Conservation (phyloP, 768 basidiomycete species). For the Agaricus sinodeliciosus region DNA sequence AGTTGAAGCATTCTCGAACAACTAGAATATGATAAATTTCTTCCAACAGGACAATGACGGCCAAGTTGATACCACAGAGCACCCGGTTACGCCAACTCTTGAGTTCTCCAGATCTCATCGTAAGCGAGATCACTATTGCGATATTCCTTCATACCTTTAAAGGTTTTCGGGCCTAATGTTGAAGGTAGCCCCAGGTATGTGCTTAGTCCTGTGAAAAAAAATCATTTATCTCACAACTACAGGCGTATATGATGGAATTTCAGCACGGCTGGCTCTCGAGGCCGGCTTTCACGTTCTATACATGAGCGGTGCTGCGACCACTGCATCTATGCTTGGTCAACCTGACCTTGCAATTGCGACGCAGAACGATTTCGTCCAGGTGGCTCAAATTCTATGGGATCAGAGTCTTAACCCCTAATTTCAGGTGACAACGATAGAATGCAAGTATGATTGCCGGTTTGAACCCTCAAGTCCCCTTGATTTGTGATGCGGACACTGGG, state of each 20-base stretch:
- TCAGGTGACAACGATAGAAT: constrained; percentile 18
- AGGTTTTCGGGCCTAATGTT: neutral
- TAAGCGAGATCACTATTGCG: neutral
- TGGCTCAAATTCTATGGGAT: constrained; percentile 5
- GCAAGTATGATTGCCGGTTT: constrained; percentile 43
- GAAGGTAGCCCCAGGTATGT: constrained; percentile 7
- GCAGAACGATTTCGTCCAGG: constrained; percentile 47
- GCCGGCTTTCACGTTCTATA: constrained; percentile 46
- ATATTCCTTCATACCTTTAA: neutral
- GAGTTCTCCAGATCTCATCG: constrained; percentile 6
- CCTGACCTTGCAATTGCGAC: constrained; percentile 52
- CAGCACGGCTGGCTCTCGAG: constrained; percentile 44
- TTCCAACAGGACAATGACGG: neutral
- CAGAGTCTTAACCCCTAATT: neutral
- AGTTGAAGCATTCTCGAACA: no score
- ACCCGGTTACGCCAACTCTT: constrained; percentile 10
- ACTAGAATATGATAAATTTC: no score
- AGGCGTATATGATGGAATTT: constrained; percentile 46
- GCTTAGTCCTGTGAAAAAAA: neutral
- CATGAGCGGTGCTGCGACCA: constrained; percentile 45
- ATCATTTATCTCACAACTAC: neutral
- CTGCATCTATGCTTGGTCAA: constrained; percentile 47
- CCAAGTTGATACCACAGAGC: neutral
- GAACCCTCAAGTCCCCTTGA: constrained; percentile 39
- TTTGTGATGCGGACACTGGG: constrained; percentile 55